A percentile compares a stretch with the other conserved stretches of the same genome.
phyloP scores from a whole-genome alignment of 805 yeast genomes.

The Deakozyma indianensis region DNA sequence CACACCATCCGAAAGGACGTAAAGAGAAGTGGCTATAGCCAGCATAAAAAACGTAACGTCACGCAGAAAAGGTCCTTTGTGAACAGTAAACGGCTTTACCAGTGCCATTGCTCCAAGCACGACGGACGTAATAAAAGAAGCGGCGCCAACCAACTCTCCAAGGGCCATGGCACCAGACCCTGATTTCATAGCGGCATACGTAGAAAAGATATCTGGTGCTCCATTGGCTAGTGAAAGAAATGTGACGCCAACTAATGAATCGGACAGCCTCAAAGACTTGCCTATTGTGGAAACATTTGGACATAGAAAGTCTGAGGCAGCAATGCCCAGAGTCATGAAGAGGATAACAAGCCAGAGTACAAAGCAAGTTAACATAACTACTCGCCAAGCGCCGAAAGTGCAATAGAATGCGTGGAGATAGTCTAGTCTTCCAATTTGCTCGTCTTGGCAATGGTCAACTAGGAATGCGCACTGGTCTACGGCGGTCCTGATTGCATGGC shows the following conservation, averaged over 20 bases:
- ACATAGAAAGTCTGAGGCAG: constrained; percentile 72
- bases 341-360: constrained; percentile 24
- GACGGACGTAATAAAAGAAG: constrained; percentile 65
- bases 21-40: constrained; percentile 35
- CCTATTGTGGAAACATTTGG: constrained; percentile 66
- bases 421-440: constrained; percentile 24
- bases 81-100: constrained; percentile 47
- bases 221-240: constrained; percentile 86
- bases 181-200: constrained; percentile 64
- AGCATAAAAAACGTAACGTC: constrained; percentile 46
- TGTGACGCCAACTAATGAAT: constrained; percentile 74
- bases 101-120: constrained; percentile 71
- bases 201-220: constrained; percentile 76
- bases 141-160: constrained; percentile 86
- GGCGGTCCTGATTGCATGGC: constrained; percentile 2
- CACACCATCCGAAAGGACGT: constrained; percentile 39
- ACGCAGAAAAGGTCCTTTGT: constrained; percentile 31
- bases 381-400: background rate
- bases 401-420: constrained; percentile 23
- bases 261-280: constrained; percentile 45
- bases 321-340: constrained; percentile 53
- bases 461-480: constrained; percentile 27
- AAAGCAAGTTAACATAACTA: constrained; percentile 4
- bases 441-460: constrained; percentile 20
- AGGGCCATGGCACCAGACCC: constrained; percentile 68